These are phyloP conservation scores for Cyamopsis tetragonoloba DNA, from an alignment of 306 rosid species.

Conservation along the genomic window DNA sequence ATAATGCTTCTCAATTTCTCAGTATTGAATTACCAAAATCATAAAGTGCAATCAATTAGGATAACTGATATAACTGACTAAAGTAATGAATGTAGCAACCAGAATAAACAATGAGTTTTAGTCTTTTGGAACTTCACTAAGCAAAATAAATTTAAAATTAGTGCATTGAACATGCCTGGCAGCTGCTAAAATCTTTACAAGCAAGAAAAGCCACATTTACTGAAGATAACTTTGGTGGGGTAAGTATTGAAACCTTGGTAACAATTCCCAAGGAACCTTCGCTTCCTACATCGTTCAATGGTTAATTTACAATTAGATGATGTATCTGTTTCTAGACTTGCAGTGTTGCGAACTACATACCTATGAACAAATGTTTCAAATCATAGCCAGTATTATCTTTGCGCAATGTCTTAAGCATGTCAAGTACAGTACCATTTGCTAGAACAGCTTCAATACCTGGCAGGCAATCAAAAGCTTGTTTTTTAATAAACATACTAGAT, in stretches of 20 bases:
- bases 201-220: constrained; percentile 84
- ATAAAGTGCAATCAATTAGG: neutral
- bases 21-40: neutral
- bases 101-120: neutral
- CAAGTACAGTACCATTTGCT: constrained; percentile 85
- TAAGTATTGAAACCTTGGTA: constrained; percentile 86
- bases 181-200: constrained; percentile 71
- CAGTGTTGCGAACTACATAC: constrained; percentile 38
- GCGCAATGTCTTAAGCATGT: constrained; percentile 88
- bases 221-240: constrained; percentile 83
- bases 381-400: constrained; percentile 98
- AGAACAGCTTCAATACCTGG: constrained; percentile 89
- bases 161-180: constrained; percentile 61
- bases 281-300: constrained; percentile 63
- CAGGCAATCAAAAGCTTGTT: constrained; percentile 22
- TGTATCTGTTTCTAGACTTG: constrained; percentile 6
- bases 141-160: constrained; percentile 15
- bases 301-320: constrained; percentile 17
- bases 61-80: neutral
- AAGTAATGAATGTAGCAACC: constrained; percentile 1
- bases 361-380: constrained; percentile 91
- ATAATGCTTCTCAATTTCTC: neutral
- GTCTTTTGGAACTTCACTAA: constrained; percentile 5
- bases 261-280: constrained; percentile 98
- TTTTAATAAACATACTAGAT: constrained; percentile 19